Evolutionary conservation across 441 rosid genomes (phyloP), one percentile per base, ranked within the genome.

Genomic region (Raphanus hybrid): DNA sequence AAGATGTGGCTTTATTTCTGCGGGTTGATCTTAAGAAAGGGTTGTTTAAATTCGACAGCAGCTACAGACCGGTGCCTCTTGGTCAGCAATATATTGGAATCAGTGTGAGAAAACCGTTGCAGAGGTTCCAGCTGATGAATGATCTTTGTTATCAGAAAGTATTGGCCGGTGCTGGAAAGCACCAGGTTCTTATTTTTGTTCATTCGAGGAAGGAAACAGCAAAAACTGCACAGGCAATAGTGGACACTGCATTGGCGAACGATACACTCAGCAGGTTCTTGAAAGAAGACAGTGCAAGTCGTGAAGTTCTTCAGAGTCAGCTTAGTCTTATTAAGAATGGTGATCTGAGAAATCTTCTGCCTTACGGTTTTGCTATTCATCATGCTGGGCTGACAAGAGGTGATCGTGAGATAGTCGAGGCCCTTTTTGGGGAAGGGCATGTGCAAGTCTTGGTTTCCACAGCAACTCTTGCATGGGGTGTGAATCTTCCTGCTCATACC

Each of bases 391-490:
- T 94, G 90, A 78, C 96, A 54, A 92, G 94, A 86, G 84, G 78
- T 79, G 99, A 94, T 77, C 88, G 97, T 67, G 81, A 89, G 82
- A 84, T 96, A 76, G 99, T 93, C 62, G 99, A 93, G 85, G 86
- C 82, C 16, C 97, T 92, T 55, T 96, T 96, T 71, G 86, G 81
- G 7, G 88, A 73, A 71, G 88, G 93, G 37, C 91, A 89, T 81
- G 90, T 96, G 12, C 95, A 91, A 82, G 94, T 93, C 73, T 80
- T 96, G 85, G 93, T 93, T 78, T 96, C 97, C 37, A 92, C 98
- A 43, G 98, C 99, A 67, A 96, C 99, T 75, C 99, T 96, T 73
- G 97, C 98, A 39, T 96, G 98, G 98, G 97, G 99, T 76, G 99
- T 93, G 64, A 96, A 96, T 80, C 84, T 96, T 78, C 98, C 97